phyloP scores from a whole-genome alignment of 768 basidiomycete genomes.

The Pisolithus albus region DNA sequence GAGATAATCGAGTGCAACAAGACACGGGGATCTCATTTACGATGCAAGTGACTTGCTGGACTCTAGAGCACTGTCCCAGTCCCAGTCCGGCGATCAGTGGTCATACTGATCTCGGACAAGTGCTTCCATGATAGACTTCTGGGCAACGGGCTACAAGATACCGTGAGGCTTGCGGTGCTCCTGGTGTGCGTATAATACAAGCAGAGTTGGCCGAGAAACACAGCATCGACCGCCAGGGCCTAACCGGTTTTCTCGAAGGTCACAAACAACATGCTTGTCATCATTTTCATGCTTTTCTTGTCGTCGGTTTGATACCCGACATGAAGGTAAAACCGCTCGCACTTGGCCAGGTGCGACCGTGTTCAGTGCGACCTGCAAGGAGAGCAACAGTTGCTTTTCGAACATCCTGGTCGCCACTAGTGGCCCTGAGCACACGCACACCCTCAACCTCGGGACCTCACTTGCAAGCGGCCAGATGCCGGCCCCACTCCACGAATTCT shows the following conservation, averaged over 20 bases:
- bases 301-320: too few relatives aligned
- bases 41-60: too few relatives aligned
- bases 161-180: too few relatives aligned
- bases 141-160: too few relatives aligned
- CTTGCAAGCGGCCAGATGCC: slow-evolving; percentile 9
- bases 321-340: neutral
- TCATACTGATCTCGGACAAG: too few relatives aligned
- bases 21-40: neutral
- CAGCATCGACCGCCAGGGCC: neutral
- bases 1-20: neutral
- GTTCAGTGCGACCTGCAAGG: neutral
- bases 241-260: neutral
- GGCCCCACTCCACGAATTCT: neutral
- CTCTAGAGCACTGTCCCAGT: neutral
- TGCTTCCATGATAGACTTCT: too few relatives aligned
- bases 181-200: neutral
- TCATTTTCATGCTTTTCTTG: neutral
- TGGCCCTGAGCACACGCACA: neutral
- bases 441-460: neutral
- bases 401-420: neutral
- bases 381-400: neutral
- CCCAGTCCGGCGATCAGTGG: neutral
- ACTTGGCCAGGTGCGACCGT: neutral
- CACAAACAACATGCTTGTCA: neutral
- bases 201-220: neutral